A percentile compares a stretch with the other conserved stretches of the same genome.
Conservation (phyloP, 2,329 filamentous ascomycete species). For the Apiospora hydei region DNA sequence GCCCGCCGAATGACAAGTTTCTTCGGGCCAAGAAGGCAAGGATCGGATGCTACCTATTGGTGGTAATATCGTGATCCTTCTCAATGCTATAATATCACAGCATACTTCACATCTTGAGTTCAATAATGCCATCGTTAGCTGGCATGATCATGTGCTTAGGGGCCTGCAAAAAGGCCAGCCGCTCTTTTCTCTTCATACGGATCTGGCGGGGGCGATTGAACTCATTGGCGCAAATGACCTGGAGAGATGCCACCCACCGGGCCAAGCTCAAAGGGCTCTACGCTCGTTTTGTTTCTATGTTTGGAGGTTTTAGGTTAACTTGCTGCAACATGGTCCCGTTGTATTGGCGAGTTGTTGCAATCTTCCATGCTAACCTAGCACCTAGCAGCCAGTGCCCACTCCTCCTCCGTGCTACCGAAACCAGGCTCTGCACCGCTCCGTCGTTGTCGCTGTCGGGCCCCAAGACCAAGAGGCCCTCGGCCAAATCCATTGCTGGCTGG, state of each 20-base stretch:
- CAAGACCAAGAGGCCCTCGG: neutral
- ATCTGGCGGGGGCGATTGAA: neutral
- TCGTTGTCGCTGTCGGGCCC: neutral
- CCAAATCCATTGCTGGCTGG: constrained; percentile 1
- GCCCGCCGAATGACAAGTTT: neutral
- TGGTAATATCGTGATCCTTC: neutral
- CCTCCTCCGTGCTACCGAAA: constrained; percentile 5
- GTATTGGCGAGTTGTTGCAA: constrained; percentile 14
- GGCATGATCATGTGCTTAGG: neutral
- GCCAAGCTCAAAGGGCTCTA: neutral
- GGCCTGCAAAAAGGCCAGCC: neutral
- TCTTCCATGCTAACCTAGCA: neutral
- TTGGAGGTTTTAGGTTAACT: neutral
- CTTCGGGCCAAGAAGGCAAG: neutral
- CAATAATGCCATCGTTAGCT: constrained; percentile 14
- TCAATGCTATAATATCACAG: neutral
- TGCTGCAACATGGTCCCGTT: constrained; percentile 1
- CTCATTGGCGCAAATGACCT: neutral
- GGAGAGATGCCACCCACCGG: neutral
- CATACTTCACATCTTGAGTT: neutral
- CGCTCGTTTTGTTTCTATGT: constrained; percentile 13
- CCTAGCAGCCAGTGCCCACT: neutral
- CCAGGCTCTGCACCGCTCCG: constrained; percentile 12
- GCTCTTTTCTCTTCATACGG: neutral
- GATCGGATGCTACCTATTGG: neutral